Base-by-base conservation (phyloP, 2,329 filamentous ascomycete genomes). In the Cylindrodendrum hubeiense region DNA sequence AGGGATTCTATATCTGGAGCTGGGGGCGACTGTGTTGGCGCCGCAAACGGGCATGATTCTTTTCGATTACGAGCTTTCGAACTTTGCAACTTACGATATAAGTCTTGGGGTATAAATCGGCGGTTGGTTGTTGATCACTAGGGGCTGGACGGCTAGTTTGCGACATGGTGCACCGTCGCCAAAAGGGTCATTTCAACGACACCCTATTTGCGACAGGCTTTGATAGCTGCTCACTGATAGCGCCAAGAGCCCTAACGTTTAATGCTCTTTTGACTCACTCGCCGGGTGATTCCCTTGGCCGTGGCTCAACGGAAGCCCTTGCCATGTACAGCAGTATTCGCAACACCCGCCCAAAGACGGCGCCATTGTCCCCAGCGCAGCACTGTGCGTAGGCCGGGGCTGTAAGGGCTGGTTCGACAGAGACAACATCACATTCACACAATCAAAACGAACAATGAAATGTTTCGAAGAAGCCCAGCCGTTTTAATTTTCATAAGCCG, bases 401-500 rank as follows among this genome's bases (percentile, higher is more conserved):
- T 28, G 1, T 1, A 4, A 30, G 1, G 24, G 2, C 8, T n/a
- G 17, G 5, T 10, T 13, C 4, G 17, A 19, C n/a, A 13, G 9
- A 17, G 12, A 60, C 15, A 0, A n/a, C 4, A 30, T 17, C 21
- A 4, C 15, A 43, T 61, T 60, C 43, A 57, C 56, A 24, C 1
- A n/a, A 7, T 21, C n/a, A 33, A 13, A 33, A 15, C 4, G 7
- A 24, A 34, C 10, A 12, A 28, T 10, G 21, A 21, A 33, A 5
- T 13, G 7, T 57, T 57, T 67, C 67, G 66, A 77, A 74, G 76
- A 69, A 69, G 65, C 63, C 60, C 56, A 75, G 74, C 74, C 70
- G 67, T 71, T 67, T 61, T 74, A 65, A 72, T 72, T 71, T 76
- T 70, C 75, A 76, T 74, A 69, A 72, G 63, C 71, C 68, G 74